phyloP scores from a whole-genome alignment of 2,329 filamentous ascomycete genomes.

The Talaromyces albobiverticillius region DNA sequence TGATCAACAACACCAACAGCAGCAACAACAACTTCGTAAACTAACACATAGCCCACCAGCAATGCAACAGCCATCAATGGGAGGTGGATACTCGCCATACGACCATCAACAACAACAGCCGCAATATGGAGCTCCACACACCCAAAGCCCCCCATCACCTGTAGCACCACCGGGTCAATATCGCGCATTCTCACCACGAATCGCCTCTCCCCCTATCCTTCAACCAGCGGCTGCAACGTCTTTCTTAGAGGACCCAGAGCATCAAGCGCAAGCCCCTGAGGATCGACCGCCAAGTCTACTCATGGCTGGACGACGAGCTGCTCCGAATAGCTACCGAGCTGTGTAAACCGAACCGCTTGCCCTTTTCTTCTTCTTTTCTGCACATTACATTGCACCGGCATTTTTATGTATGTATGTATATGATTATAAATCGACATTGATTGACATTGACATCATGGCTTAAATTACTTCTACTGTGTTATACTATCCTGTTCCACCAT shows the following conservation, averaged over 20 bases:
- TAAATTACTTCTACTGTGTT: too few relatives aligned
- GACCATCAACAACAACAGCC: background rate
- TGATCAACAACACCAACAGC: constrained; percentile 4
- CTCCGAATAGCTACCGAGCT: constrained; percentile 32
- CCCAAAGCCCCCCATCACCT: constrained; percentile 1
- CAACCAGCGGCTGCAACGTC: background rate
- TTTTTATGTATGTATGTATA: background rate
- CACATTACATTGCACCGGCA: background rate
- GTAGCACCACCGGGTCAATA: constrained; percentile 1
- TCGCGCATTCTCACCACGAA: constrained; percentile 7
- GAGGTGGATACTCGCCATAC: constrained; percentile 4
- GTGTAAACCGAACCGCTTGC: constrained; percentile 21
- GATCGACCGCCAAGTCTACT: constrained; percentile 39
- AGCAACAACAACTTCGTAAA: constrained; percentile 1
- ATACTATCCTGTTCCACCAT: too few relatives aligned
- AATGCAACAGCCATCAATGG: background rate
- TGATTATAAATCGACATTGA: too few relatives aligned
- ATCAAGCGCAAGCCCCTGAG: constrained; percentile 2
- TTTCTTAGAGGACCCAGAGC: constrained; percentile 5
- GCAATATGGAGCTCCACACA: background rate
- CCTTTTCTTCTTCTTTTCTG: background rate
- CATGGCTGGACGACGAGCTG: constrained; percentile 38
- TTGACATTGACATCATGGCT: too few relatives aligned
- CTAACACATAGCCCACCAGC: constrained; percentile 4
- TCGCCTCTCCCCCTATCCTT: background rate